Base-by-base conservation (phyloP, 331 rosid genomes). In the Saraca asoca region DNA sequence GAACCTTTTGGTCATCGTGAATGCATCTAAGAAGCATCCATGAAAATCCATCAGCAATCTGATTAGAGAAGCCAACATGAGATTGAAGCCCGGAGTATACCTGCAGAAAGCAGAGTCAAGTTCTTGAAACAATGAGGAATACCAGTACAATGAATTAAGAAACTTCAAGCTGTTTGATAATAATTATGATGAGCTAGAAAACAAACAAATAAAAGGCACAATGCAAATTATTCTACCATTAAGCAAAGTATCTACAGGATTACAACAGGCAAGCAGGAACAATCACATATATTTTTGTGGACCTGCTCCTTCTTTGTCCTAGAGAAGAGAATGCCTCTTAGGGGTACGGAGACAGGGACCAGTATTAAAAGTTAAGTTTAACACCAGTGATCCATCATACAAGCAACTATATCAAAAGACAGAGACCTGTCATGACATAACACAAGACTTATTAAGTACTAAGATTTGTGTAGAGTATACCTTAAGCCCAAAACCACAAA, bases 21-120 rank as follows among this genome's bases (percentile, higher is more conserved):
- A 94, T 88, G 82, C 99, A 90, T 83, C 78, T 88, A 66, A 87
- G 91, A 68, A 93, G 90, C 55, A 78, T 80, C 96, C 97, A 93
- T 41, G 95, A 83, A 82, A 82, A 76, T 45, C 86, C 96, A 62
- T 81, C 77, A 10, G 76, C 78, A 69, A 77, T 64, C 64, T 81
- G 81, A 86, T 86, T 90, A 65, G 76, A 75, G 69, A 79, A 43
- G 58, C 99, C 99, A 72, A 90, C 80, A 58, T 57, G 88, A 66
- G 96, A 85, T 31, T 90, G 99, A 73, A 94, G 92, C 77, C 93
- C 82, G 49, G 81, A 66, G 73, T 83, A 85, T 62, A 88, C 88
- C 99, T 90, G 87, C 81, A 50, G 34, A 69, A 52, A 69, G 71
- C 82, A 57, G 44, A 55, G 58, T 64, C 62, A 66, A 68, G 73